Evolutionary conservation across 2,329 filamentous ascomycete species (phyloP), one percentile per base, ranked within the genome.

Genomic region (Eurotiales sp.): DNA sequence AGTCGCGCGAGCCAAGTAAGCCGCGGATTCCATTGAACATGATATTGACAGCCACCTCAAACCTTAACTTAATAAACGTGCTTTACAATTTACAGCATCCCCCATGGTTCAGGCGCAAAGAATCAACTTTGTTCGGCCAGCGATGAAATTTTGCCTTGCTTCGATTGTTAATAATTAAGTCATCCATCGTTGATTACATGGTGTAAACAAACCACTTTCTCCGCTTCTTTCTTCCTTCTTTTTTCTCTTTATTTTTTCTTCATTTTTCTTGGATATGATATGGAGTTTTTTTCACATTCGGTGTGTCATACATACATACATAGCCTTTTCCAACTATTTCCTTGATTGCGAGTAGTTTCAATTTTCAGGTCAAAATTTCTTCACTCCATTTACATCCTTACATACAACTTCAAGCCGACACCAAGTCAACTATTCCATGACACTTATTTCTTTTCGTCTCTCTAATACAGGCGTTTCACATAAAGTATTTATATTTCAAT

Each of bases 1-100:
- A 86, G 84, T 65, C 80, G 83, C 55, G 69, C 77, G 57, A 54
- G 52, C 34, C 52, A 54, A 36, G 52, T 47, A 12, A 83, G 66
- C 47, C 59, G 64, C 21, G 66, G 65, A 51, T 55, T 70, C 56
- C 63, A 64, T 40, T 68, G 54, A 63, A 12, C n/a, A n/a, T 6
- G 19, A 37, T 37, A 37, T 7, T 37, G 25, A n/a, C n/a, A n/a
- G n/a, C n/a, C n/a, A n/a, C n/a, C n/a, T n/a, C n/a, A n/a, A n/a
- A n/a, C n/a, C n/a, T n/a, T n/a, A n/a, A n/a, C n/a, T n/a, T n/a
- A n/a, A 27, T 27, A 27, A 27, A 27, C 25, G 25, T 27, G 25
- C n/a, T 27, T 27, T 11, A 14, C 15, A 43, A 34, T n/a, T n/a
- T n/a, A n/a, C n/a, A n/a, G n/a, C n/a, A n/a, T n/a, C n/a, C n/a